phyloP scores from a whole-genome alignment of 148 eudicot genomes.

The Fagopyrum tataricum region DNA sequence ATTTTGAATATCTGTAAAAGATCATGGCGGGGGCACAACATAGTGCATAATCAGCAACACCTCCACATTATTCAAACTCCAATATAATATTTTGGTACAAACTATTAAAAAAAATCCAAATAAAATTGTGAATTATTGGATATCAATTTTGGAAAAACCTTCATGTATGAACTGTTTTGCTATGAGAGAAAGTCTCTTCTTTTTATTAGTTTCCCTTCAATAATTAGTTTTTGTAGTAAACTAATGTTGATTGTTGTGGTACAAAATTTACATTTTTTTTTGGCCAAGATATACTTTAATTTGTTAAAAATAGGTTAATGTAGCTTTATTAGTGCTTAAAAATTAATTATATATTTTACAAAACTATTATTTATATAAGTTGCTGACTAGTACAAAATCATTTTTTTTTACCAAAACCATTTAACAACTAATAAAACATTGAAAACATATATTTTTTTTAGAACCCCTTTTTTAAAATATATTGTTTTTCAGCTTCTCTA shows the following conservation, averaged over 20 bases:
- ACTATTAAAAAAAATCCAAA: neutral
- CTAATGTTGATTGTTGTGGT: neutral
- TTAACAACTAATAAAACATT: no score
- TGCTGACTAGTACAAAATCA: no score
- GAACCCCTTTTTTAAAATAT: no score
- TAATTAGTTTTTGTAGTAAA: constrained; percentile 3
- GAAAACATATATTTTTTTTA: no score
- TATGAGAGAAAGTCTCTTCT: neutral
- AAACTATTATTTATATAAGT: no score
- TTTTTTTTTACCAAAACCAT: no score
- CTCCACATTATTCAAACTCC: neutral
- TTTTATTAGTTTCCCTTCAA: neutral
- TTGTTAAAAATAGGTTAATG: neutral
- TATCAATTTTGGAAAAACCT: neutral
- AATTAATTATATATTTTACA: neutral
- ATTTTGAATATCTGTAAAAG: constrained; percentile 8
- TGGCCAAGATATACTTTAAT: neutral
- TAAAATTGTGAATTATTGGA: neutral
- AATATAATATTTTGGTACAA: neutral
- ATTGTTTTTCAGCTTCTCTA: neutral
- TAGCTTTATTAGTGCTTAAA: neutral
- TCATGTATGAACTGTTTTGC: neutral
- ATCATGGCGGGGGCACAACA: constrained; percentile 8
- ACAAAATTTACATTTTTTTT: neutral
- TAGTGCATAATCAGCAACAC: constrained; percentile 8